Evolutionary conservation across 805 yeast species (phyloP), one percentile per base, ranked within the genome.

Genomic region (Lipomyces yamanashiensis): DNA sequence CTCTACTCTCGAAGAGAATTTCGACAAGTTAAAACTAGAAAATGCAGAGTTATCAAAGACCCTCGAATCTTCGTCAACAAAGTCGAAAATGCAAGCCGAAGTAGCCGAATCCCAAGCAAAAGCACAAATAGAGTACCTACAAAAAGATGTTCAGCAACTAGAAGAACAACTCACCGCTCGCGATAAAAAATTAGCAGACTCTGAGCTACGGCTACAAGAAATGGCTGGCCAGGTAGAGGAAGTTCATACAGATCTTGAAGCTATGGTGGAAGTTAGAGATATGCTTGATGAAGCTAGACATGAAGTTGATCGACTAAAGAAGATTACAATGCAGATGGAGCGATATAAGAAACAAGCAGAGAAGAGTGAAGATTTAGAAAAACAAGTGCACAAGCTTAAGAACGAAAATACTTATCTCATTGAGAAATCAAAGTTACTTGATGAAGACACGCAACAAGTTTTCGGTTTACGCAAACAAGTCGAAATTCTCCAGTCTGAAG

Each of bases 401-500:
- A 54, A 62, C 41, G 68, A 65, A 52, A 65, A 63, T 48, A 60
- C 67, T 7, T 65, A 65, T 48, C 44, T 65, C n/a, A 43, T 54
- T 10, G 68, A 65, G 41, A 65, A 65, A 48, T 58, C 67, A 19
- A 62, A 63, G 50, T 54, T 62, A 36, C 52, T 65, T 5, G 67
- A 65, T 36, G 67, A 65, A 49, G 68, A 65, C 44, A 58, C 63
- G 8, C 67, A 63, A 28, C 60, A 65, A 39, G 61, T 65, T 10
- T 65, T 62, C 34, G 67, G 68, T 3, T 49, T 65, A 37, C 63
- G 68, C 7, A 59, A 60, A 43, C 67, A 62, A 28, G 64, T 59
- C 39, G 68, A 65, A 15, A 52, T 65, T 7, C 33, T 56, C 12
- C 68, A 59, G 56, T 49, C 56, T 37, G 68, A 65, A 40, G 17